Percentiles rank a stretch among this genome's conserved stretches.
These are phyloP conservation scores for Luffa acutangula DNA, from an alignment of 306 rosid genomes.

Conservation along the genomic window DNA sequence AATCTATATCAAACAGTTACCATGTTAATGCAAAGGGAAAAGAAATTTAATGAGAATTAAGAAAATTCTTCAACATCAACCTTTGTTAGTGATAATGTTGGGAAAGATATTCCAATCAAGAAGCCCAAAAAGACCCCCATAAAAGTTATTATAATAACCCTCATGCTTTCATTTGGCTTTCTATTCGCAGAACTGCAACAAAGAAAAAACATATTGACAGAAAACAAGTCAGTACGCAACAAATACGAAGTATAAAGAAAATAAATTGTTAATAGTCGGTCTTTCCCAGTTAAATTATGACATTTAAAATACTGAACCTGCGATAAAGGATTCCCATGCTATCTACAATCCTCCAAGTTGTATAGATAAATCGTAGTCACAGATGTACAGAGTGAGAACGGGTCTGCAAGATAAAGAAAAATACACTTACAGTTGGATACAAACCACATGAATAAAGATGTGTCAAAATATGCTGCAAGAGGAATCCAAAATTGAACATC, in stretches of 20 bases:
- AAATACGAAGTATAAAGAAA: neutral
- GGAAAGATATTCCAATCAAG: slow-evolving; percentile 81
- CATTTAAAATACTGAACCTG: slow-evolving; percentile 35
- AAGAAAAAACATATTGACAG: slow-evolving; percentile 19
- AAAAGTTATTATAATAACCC: slow-evolving; percentile 71
- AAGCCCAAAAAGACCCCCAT: slow-evolving; percentile 78
- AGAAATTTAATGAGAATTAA: neutral
- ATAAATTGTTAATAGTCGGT: neutral
- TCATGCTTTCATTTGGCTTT: slow-evolving; percentile 81
- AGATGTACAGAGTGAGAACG: slow-evolving; percentile 14
- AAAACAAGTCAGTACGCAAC: neutral
- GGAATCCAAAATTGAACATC: slow-evolving; percentile 15
- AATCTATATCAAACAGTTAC: slow-evolving; percentile 4
- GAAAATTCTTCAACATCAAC: slow-evolving; percentile 18
- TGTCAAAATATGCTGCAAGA: slow-evolving; percentile 19
- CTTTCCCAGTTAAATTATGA: slow-evolving; percentile 10
- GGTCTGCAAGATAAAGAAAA: slow-evolving; percentile 31
- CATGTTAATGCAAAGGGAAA: neutral
- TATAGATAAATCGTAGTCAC: slow-evolving; percentile 23
- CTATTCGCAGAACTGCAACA: slow-evolving; percentile 52
- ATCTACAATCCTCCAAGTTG: slow-evolving; percentile 38
- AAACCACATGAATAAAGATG: slow-evolving; percentile 13
- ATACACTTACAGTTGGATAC: slow-evolving; percentile 18
- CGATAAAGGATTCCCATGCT: slow-evolving; percentile 73
- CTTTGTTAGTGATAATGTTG: slow-evolving; percentile 68